These are phyloP conservation scores for Sambucus nigra DNA, from an alignment of 129 eudicot genomes.

Conservation along the genomic window DNA sequence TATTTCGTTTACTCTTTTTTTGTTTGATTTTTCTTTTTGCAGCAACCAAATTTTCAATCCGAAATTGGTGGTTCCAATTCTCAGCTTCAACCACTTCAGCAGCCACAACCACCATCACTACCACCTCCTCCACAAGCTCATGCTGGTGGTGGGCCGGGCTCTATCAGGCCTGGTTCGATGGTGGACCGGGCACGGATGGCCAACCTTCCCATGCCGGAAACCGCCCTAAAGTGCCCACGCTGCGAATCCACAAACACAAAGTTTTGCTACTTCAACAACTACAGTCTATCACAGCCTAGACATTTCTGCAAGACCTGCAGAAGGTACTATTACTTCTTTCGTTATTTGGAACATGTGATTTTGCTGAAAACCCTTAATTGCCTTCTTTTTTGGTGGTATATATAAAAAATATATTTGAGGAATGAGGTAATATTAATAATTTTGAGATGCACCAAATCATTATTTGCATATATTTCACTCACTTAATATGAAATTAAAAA, in stretches of 20 bases:
- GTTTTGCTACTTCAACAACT: conserved; percentile 79
- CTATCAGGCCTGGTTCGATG: conserved; percentile 72
- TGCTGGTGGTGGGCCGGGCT: conserved; percentile 36
- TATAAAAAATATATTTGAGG: no score
- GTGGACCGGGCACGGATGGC: conserved; percentile 78
- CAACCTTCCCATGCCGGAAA: conserved; percentile 65
- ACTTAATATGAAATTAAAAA: no score
- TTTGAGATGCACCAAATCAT: no score
- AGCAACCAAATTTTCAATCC: conserved; percentile 52
- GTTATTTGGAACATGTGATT: no score
- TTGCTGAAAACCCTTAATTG: no score
- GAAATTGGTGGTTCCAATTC: conserved; percentile 32
- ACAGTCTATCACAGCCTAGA: conserved; percentile 76
- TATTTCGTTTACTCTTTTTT: conserved; percentile 18
- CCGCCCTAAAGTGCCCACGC: conserved; percentile 65
- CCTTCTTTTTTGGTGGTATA: no score
- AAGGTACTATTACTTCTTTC: conserved; percentile 14
- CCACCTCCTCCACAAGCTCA: conserved; percentile 25
- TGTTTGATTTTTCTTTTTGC: conserved; percentile 16
- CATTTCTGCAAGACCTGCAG: conserved; percentile 86
- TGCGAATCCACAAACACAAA: conserved; percentile 81
- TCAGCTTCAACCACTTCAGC: conserved; percentile 20
- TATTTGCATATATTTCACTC: no score
- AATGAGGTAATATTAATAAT: no score
- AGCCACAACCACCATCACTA: conserved; percentile 11